These are phyloP conservation scores for Penicillium tannophilum DNA, from an alignment of 495 filamentous ascomycete species.

Conservation along the genomic window DNA sequence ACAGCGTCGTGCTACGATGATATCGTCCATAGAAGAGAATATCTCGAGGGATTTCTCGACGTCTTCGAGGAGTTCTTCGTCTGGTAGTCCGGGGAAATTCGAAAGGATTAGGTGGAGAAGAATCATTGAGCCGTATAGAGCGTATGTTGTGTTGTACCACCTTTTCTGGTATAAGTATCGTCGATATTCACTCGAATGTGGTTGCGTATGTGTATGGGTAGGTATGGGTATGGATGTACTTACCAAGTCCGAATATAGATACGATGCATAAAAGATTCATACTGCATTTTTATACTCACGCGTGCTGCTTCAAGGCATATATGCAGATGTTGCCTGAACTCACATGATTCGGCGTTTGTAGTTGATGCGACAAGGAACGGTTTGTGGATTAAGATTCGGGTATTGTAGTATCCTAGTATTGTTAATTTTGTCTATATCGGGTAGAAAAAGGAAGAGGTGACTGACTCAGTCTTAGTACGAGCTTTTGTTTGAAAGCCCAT, in stretches of 20 bases:
- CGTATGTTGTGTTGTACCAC: slow-evolving; percentile 38
- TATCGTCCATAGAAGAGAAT: slow-evolving; percentile 32
- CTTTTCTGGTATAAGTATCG: slow-evolving; percentile 6
- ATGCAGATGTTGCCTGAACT: slow-evolving; percentile 21
- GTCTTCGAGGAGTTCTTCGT: slow-evolving; percentile 22
- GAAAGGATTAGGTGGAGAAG: slow-evolving; percentile 20
- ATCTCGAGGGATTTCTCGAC: slow-evolving; percentile 32
- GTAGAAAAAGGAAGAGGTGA: background rate
- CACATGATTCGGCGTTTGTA: slow-evolving; percentile 11
- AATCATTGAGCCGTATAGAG: slow-evolving; percentile 31
- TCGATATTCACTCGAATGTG: too few relatives aligned
- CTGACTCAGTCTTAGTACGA: slow-evolving; percentile 27
- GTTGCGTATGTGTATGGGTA: too few relatives aligned
- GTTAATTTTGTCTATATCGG: background rate
- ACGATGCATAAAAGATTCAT: slow-evolving; percentile 32
- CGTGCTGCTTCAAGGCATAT: slow-evolving; percentile 26
- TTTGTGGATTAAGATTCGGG: slow-evolving; percentile 28
- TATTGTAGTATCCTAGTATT: slow-evolving; percentile 31
- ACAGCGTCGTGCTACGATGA: slow-evolving; percentile 31
- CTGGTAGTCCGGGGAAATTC: slow-evolving; percentile 12
- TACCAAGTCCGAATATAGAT: slow-evolving; percentile 35
- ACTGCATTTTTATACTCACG: slow-evolving; percentile 32
- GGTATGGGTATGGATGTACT: background rate
- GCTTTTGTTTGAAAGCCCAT: slow-evolving; percentile 34
- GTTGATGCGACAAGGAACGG: slow-evolving; percentile 29